Percentiles rank a stretch among this genome's conserved stretches.
Conservation (phyloP, 139 green algal species). For the Pycnococcus provasolii region DNA sequence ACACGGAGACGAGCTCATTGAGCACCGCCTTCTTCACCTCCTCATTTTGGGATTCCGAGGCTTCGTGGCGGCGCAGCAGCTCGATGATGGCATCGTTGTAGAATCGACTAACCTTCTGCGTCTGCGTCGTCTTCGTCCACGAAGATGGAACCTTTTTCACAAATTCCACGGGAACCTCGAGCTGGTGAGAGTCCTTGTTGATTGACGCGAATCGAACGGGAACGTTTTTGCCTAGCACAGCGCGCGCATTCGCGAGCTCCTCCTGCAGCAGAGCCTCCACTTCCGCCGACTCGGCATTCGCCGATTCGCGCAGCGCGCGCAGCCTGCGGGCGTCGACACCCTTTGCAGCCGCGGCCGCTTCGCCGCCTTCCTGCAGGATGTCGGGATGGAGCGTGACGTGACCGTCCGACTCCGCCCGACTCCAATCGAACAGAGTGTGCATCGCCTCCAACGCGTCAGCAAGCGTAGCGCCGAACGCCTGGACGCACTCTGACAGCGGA, state of each 20-base stretch:
- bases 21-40: conserved; percentile 52
- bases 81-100: conserved; percentile 29
- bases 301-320: conserved; percentile 38
- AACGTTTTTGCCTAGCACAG: background rate
- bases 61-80: conserved; percentile 35
- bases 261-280: conserved; percentile 46
- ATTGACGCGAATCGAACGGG: background rate
- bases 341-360: too few relatives aligned
- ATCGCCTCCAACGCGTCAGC: too few relatives aligned
- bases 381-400: too few relatives aligned
- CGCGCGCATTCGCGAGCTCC: conserved; percentile 13
- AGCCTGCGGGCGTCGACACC: conserved; percentile 69
- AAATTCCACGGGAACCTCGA: conserved; percentile 68
- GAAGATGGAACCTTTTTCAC: conserved; percentile 25
- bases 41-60: background rate
- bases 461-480: too few relatives aligned
- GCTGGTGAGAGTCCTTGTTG: conserved; percentile 76
- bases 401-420: too few relatives aligned
- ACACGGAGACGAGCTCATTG: conserved; percentile 22
- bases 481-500: too few relatives aligned
- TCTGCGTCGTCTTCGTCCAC: too few relatives aligned
- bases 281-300: conserved; percentile 31
- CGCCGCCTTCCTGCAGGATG: too few relatives aligned
- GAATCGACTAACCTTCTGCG: too few relatives aligned
- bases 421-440: too few relatives aligned